Conservation (phyloP, 768 basidiomycete genomes). For the Psilocybe tampanensis region DNA sequence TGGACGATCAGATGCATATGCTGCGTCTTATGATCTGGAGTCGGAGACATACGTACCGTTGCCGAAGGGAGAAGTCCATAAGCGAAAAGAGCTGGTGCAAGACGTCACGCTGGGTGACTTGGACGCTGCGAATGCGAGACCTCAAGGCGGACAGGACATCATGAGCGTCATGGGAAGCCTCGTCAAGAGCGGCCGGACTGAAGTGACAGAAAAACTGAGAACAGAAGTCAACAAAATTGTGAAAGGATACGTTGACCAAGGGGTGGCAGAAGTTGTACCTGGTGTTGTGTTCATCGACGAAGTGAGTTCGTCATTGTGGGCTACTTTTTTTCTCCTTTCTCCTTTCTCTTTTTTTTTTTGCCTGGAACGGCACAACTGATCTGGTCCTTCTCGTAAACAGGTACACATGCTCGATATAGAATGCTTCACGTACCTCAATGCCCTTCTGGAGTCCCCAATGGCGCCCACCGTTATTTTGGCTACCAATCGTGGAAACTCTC, state of each 20-base stretch:
- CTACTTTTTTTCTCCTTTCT: no score
- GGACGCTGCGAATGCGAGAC: constrained; percentile 94
- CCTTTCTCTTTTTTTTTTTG: neutral
- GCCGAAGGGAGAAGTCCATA: constrained; percentile 96
- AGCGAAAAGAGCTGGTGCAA: constrained; percentile 93
- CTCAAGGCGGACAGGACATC: constrained; percentile 96
- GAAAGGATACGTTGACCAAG: constrained; percentile 96
- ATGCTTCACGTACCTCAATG: constrained; percentile 98
- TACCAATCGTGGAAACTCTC: constrained; percentile 90
- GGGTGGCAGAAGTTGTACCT: constrained; percentile 96
- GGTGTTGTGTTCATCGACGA: constrained; percentile 99
- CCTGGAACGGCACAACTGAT: constrained; percentile 5
- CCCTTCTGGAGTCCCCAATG: constrained; percentile 93
- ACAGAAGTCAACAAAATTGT: constrained; percentile 98
- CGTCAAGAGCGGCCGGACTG: constrained; percentile 91
- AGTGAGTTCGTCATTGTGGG: constrained; percentile 46
- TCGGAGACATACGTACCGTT: constrained; percentile 98
- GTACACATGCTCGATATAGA: constrained; percentile 99
- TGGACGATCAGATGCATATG: constrained; percentile 95
- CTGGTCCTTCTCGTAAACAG: constrained; percentile 41
- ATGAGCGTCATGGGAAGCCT: constrained; percentile 96
- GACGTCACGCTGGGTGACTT: constrained; percentile 94
- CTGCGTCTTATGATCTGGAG: constrained; percentile 96
- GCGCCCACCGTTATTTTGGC: constrained; percentile 97
- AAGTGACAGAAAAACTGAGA: constrained; percentile 95